These are phyloP conservation scores for Apophysomyces sp. DNA, from an alignment of 371 early-diverging fungal genomes.

Conservation along the genomic window DNA sequence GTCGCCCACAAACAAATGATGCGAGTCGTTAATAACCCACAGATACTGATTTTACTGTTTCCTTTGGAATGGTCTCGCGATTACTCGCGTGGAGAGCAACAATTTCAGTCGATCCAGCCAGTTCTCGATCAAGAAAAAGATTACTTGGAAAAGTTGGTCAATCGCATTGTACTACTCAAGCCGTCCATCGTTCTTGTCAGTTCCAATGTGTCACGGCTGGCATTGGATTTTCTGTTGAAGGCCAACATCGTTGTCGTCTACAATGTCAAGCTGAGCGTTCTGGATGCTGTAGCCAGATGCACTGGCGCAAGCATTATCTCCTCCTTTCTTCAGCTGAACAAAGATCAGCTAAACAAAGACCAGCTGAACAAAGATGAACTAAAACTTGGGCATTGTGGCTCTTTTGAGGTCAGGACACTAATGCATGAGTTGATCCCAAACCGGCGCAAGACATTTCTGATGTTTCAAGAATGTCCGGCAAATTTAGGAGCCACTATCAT, in stretches of 20 bases:
- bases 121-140: slow-evolving; percentile 80
- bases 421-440: slow-evolving; percentile 75
- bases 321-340: slow-evolving; percentile 75
- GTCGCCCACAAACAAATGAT: slow-evolving; percentile 90
- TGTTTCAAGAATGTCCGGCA: slow-evolving; percentile 79
- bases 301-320: slow-evolving; percentile 82
- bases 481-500: slow-evolving; percentile 86
- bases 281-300: slow-evolving; percentile 79
- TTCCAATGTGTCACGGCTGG: slow-evolving; percentile 74
- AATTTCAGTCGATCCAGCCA: slow-evolving; percentile 74
- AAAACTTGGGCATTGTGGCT: slow-evolving; percentile 72
- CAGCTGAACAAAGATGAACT: slow-evolving; percentile 66
- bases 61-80: slow-evolving; percentile 83
- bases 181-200: slow-evolving; percentile 83
- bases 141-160: slow-evolving; percentile 72
- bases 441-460: slow-evolving; percentile 80
- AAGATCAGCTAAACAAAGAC: slow-evolving; percentile 55
- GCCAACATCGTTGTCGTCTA: slow-evolving; percentile 75
- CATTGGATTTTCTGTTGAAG: slow-evolving; percentile 80
- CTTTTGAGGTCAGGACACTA: slow-evolving; percentile 75
- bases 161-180: slow-evolving; percentile 69
- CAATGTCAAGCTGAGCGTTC: slow-evolving; percentile 80
- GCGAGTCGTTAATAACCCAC: slow-evolving; percentile 61
- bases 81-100: slow-evolving; percentile 67
- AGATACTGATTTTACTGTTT: slow-evolving; percentile 83